phyloP scores from a whole-genome alignment of 1,284 basidiomycete species.

The Ustilago nuda region DNA sequence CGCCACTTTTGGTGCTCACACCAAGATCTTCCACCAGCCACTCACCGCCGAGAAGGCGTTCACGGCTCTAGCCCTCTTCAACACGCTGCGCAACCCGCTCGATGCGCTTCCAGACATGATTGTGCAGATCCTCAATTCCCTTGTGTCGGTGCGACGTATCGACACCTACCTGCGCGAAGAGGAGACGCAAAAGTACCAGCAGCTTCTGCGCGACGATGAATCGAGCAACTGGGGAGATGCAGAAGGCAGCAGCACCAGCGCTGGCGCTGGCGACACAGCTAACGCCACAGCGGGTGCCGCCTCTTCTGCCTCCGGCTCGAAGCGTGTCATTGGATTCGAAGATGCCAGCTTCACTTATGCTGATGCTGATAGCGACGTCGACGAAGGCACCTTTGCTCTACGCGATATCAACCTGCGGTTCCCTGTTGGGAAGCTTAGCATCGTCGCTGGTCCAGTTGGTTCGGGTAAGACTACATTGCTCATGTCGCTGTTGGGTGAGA shows the following conservation, averaged over 20 bases:
- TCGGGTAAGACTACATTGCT: conserved; percentile 71
- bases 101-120: conserved; percentile 69
- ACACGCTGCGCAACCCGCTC: conserved; percentile 61
- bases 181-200: conserved; percentile 74
- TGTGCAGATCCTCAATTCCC: conserved; percentile 70
- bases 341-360: conserved; percentile 71
- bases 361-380: conserved; percentile 38
- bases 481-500: conserved; percentile 76
- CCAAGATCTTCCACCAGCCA: conserved; percentile 71
- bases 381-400: conserved; percentile 70
- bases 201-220: conserved; percentile 70
- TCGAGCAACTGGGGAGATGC: conserved; percentile 59
- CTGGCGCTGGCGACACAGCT: background rate
- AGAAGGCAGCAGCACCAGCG: conserved; percentile 22
- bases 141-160: conserved; percentile 68
- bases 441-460: conserved; percentile 76
- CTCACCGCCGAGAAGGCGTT: conserved; percentile 72
- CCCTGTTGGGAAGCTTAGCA: conserved; percentile 74
- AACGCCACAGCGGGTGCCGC: background rate
- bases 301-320: conserved; percentile 7
- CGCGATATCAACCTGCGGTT: conserved; percentile 75
- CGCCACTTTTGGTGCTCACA: conserved; percentile 77
- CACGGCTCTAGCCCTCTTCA: conserved; percentile 74
- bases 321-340: conserved; percentile 71
- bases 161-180: conserved; percentile 73